Conservation (phyloP, 2,329 filamentous ascomycete genomes). For the Coniochaeta ligniaria region DNA sequence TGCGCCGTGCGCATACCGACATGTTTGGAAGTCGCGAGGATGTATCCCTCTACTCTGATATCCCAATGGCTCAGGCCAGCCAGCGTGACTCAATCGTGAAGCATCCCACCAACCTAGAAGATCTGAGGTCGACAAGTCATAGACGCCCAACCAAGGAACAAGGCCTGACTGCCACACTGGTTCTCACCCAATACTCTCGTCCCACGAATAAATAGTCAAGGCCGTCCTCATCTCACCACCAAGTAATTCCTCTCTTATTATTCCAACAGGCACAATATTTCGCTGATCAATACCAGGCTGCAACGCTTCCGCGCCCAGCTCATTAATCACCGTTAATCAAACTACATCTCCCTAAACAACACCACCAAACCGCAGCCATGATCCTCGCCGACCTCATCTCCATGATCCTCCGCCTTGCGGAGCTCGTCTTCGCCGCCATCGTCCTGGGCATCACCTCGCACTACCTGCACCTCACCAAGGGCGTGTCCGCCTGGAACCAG, state of each 20-base stretch:
- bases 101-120: neutral
- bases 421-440: constrained; percentile 63
- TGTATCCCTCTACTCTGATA: too few relatives aligned
- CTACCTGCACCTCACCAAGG: constrained; percentile 48
- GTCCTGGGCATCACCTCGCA: constrained; percentile 63
- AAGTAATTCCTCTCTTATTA: neutral
- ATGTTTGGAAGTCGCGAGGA: neutral
- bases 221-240: neutral
- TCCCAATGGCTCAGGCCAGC: neutral
- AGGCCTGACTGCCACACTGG: neutral
- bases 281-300: neutral
- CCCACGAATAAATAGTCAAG: neutral
- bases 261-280: neutral
- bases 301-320: too few relatives aligned
- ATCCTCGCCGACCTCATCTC: constrained; percentile 46
- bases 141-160: neutral
- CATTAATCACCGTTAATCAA: too few relatives aligned
- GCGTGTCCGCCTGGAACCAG: constrained; percentile 43
- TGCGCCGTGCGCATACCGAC: neutral
- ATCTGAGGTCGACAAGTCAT: neutral
- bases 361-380: constrained; percentile 29
- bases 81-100: neutral
- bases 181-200: neutral
- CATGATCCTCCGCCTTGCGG: constrained; percentile 49
- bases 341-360: neutral